Evolutionary conservation across 2,329 filamentous ascomycete genomes (phyloP), one percentile per base, ranked within the genome.

Genomic region (Byssochlamys sp.): DNA sequence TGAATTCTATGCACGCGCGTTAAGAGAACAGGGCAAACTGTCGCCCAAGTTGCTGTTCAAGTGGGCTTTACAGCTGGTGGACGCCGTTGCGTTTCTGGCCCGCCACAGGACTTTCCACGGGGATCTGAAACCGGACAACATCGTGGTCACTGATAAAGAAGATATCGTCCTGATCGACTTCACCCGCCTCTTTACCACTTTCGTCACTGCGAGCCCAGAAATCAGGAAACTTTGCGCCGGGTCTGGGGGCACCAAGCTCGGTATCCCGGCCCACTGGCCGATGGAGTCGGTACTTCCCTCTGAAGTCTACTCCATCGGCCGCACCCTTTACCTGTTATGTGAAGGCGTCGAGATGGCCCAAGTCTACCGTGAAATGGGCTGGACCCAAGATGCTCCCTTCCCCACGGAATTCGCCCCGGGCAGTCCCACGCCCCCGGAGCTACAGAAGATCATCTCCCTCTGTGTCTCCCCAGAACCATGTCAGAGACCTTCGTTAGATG

Each of bases 181-280:
- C n/a, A 51, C 49, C 49, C 49, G 49, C 49, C 49, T 51, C 49
- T 51, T 51, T 28, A 51, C 49, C n/a, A 51, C 49, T 26, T 51
- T 51, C 24, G 49, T 51, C 49, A 51, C 49, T 4, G 49, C 49
- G 5, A 51, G 49, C 27, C 49, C 49, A n/a, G 49, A 51, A n/a
- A 9, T 51, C 4, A 51, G 49, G 49, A 51, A 51, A 26, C 49
- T 51, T 26, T 51, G 49, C 25, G 27, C 49, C 27, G 25, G 27
- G 2, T 28, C 27, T 14, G 49, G 49, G 3, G 25, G 49, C 27
- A 51, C 49, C 25, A 51, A 26, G n/a, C 49, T 51, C 24, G 49
- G 49, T 14, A 51, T 51, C 49, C 49, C 49, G 25, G 25, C 14
- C 49, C 49, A 51, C 27, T 51, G 49, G 49, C 49, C 49, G 10